phyloP scores from a whole-genome alignment of 805 yeast genomes.

The Zygosaccharomyces gambellarensis region DNA sequence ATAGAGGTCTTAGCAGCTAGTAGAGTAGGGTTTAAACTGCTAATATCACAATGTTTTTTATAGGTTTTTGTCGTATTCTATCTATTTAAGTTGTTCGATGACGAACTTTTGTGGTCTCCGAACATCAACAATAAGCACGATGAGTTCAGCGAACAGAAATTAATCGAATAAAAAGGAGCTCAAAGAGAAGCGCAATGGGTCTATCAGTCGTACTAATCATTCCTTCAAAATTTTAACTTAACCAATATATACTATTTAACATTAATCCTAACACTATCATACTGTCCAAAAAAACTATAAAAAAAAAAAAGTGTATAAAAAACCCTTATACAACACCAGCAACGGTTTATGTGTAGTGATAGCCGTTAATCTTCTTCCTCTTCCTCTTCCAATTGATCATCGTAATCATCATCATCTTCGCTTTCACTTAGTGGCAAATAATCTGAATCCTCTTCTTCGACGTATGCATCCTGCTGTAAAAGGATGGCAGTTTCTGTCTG shows the following conservation, averaged over 20 bases:
- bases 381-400: neutral
- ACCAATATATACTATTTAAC: no score
- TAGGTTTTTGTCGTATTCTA: neutral
- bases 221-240: no score
- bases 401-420: constrained; percentile 12
- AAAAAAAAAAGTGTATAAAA: neutral
- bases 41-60: neutral
- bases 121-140: neutral
- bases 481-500: neutral
- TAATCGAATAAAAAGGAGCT: no score
- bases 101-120: neutral
- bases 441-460: constrained; percentile 15
- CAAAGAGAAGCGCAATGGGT: neutral
- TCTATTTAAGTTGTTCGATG: neutral
- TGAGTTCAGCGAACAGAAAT: neutral
- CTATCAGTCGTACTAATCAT: no score
- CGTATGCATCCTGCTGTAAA: constrained; percentile 10
- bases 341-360: neutral
- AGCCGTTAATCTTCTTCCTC: neutral
- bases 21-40: neutral
- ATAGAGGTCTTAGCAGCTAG: neutral
- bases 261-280: no score
- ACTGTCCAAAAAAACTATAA: no score
- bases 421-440: constrained; percentile 13
- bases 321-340: neutral